Base-by-base conservation (phyloP, 768 basidiomycete genomes). In the Phlebiopsis flavidoalba region DNA sequence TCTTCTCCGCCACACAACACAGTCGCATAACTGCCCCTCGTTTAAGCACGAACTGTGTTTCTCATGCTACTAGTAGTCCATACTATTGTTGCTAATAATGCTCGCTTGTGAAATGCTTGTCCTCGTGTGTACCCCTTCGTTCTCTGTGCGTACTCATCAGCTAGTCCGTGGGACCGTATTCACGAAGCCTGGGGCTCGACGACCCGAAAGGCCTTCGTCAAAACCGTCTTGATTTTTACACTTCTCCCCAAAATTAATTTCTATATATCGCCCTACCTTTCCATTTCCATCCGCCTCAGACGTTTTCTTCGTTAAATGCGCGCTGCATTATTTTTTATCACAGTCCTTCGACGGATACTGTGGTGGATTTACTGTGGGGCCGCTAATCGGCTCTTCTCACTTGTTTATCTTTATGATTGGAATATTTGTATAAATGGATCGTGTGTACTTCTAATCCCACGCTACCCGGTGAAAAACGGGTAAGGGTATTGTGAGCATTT, bases 121-220 rank as follows among this genome's bases (percentile, higher is more conserved):
- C n/a, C 67, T 74, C n/a, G n/a, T 49, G 63, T 71, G 17, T 67
- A 65, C 52, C 67, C 71, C 17, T 58, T 56, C 19, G 12, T 58
- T n/a, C n/a, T n/a, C 12, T 53, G 63, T 11, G 54, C 54, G 3
- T 15, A 47, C 15, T 19, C 48, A 19, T 36, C 52, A 36, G 33
- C 5, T 14, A 55, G 26, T 14, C 37, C 64, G 5, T 86, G 84
- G 84, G 82, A 85, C 62, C 72, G 22, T 86, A 80, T 68, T 77
- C 82, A 5, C 47, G 53, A 12, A 55, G 66, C 1, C 70, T 81
- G 14, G 83, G 84, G 8, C 60, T 74, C 5, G 66, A 71, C 22
- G 81, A n/a, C 84, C 21, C 80, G 83, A 31, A 70, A 70, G 45
- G 58, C 68, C 1, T 80, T 81, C 61, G 67, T 73, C 22, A 66